Evolutionary conservation across 768 basidiomycete species (phyloP), one percentile per base, ranked within the genome.

Genomic region (Lenzites betulinus): DNA sequence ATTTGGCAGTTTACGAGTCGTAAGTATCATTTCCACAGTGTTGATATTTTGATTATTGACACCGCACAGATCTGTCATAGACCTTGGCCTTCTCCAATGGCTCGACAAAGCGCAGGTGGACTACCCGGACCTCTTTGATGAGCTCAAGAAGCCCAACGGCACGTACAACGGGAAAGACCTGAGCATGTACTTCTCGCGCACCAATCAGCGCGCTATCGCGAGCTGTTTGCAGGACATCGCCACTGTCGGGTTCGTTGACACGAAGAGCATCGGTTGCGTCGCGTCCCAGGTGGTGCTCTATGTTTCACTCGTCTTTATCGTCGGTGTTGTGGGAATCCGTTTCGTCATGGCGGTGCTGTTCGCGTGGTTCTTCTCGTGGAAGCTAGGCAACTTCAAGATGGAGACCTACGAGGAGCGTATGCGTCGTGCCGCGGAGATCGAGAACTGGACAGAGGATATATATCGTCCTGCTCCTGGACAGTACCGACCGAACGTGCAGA

Each of bases 331-430:
- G 64, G 82, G 85, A 54, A 94, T 97, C 73, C 92, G 94, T 36
- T 99, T 98, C 77, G 79, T 83, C 66, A 96, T 98, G 94, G 97
- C 97, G 48, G 92, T 97, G 70, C 81, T 96, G 72, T 99, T 98
- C 75, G 83, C 91, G 25, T 99, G 97, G 97, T 98, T 98, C 83
- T 90, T 92, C 73, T 93, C 91, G n/a, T 94, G 92, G 88, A 87
- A 87, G 69, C 81, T 99, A 42, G 97, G 97, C 49, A 90, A 92
- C 64, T 98, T 96, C 81, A 89, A 90, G 63, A 83, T 85, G 39
- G 97, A 99, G 76, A 93, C 93, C 16, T 93, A 95, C 71, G 88
- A 92, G 71, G 85, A 98, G 71, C 85, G 95, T 15, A 93, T 93
- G 87, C 85, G 87, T 62, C 88, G 96, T 23, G 87, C 90, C 2